phyloP scores from a whole-genome alignment of 257 asterid genomes.

The Solanum tarapatanum region DNA sequence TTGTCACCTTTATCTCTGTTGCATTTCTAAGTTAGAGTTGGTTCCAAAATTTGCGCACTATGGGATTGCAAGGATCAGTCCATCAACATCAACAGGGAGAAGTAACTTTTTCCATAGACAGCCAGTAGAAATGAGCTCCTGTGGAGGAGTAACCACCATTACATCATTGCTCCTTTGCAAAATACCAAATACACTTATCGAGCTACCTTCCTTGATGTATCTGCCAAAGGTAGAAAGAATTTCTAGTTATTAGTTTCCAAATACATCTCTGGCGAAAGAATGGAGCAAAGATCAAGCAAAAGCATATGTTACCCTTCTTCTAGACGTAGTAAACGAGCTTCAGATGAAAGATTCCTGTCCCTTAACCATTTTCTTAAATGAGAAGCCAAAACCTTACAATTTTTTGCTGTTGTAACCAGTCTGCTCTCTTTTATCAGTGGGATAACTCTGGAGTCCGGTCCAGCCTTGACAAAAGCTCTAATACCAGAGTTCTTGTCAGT shows the following conservation, averaged over 20 bases:
- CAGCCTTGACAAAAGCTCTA: constrained; percentile 30
- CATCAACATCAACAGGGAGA: constrained; percentile 31
- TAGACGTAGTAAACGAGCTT: constrained; percentile 21
- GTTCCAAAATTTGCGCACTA: not conserved
- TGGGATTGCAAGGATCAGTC: constrained; percentile 16
- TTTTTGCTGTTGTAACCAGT: constrained; percentile 20
- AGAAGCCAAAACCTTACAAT: constrained; percentile 18
- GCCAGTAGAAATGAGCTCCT: constrained; percentile 23
- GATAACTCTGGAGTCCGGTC: constrained; percentile 15
- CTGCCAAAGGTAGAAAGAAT: constrained; percentile 4
- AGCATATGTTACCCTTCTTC: constrained; percentile 28
- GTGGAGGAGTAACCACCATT: constrained; percentile 19
- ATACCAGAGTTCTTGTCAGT: constrained; percentile 26
- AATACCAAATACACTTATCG: constrained; percentile 20
- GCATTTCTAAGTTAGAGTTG: not conserved
- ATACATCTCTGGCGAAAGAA: not conserved
- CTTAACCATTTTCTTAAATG: constrained; percentile 28
- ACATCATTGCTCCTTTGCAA: constrained; percentile 5
- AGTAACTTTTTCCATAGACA: constrained; percentile 27
- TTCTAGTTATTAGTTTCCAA: not conserved
- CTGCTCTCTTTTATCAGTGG: constrained; percentile 25
- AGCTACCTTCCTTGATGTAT: constrained; percentile 24
- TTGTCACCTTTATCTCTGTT: not conserved
- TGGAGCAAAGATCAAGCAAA: not conserved
- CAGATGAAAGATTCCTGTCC: constrained; percentile 30